These are phyloP conservation scores for Trichophyton verrucosum DNA, from an alignment of 2,329 filamentous ascomycete genomes.

Conservation along the genomic window DNA sequence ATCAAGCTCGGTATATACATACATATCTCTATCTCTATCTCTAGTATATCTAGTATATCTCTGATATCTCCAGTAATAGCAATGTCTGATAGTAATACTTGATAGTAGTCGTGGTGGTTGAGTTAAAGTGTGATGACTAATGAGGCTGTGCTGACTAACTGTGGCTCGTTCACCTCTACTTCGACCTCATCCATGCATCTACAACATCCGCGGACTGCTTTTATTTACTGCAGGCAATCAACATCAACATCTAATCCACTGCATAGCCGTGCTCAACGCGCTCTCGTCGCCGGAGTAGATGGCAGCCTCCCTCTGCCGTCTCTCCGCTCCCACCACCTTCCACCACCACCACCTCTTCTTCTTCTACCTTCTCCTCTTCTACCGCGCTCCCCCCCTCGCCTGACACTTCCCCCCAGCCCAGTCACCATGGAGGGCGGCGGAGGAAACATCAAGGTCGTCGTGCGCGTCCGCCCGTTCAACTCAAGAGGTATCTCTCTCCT, in stretches of 20 bases:
- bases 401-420: neutral
- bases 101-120: neutral
- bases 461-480: constrained; percentile 92
- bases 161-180: neutral
- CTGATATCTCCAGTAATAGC: too few species aligned
- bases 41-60: neutral
- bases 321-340: neutral
- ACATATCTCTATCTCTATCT: too few species aligned
- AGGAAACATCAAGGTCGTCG: constrained; percentile 99
- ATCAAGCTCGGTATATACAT: neutral
- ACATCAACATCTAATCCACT: neutral
- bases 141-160: neutral
- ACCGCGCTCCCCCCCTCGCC: neutral
- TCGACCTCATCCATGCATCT: neutral
- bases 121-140: neutral
- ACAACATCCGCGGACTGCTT: neutral
- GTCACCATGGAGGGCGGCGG: constrained; percentile 45
- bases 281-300: neutral
- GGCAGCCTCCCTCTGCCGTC: neutral
- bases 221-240: too few species aligned
- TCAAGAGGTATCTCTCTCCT: constrained; percentile 54
- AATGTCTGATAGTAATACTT: too few species aligned
- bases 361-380: neutral
- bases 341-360: neutral
- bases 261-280: neutral